Evolutionary conservation across 2,329 filamentous ascomycete species (phyloP), one percentile per base, ranked within the genome.

Genomic region (Aspergillus fumigatus): DNA sequence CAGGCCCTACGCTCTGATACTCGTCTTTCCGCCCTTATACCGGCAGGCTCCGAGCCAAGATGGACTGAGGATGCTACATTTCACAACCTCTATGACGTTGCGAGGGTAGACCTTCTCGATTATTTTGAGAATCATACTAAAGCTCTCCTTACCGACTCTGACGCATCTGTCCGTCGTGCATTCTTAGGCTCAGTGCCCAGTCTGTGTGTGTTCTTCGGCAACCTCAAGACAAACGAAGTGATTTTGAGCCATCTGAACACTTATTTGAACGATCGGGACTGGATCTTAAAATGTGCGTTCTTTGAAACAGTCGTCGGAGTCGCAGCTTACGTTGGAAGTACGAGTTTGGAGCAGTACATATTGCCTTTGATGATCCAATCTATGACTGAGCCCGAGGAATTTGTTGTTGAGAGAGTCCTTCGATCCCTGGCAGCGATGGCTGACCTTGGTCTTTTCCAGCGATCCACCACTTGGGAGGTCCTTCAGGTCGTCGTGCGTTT

Each of bases 291-390:
- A 72, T 97, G 92, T 66, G 92, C 93, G 2, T 97, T 97, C 70
- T 97, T 99, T 67, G 92, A 96, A 68, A 90, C 92, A 0, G 91
- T 97, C 26, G 90, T 97, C 17, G 93, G 92, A 3, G 92, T 99
- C 62, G 90, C 92, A 3, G 85, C 90, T 1, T 96, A 96, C 64
- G 84, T 97, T 35, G 94, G 94, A 27, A 92, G 89, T 58, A 89
- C 87, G 35, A 95, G 88, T 63, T 77, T 99, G 32, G 94, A 99
- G 73, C 92, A 96, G 64, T 99, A 97, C 65, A 96, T 97, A 62
- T 77, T 99, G 26, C 94, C 95, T 0, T 80, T 99, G 14, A 97
- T 99, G 91, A 84, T 97, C 3, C 94, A 97, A 72, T 93, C 94
- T 7, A 79, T 99, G 65, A 91, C 92, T 0, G 94, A 99, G 63